phyloP scores from a whole-genome alignment of 2,329 filamentous ascomycete species.

The Setomelanomma holmii region DNA sequence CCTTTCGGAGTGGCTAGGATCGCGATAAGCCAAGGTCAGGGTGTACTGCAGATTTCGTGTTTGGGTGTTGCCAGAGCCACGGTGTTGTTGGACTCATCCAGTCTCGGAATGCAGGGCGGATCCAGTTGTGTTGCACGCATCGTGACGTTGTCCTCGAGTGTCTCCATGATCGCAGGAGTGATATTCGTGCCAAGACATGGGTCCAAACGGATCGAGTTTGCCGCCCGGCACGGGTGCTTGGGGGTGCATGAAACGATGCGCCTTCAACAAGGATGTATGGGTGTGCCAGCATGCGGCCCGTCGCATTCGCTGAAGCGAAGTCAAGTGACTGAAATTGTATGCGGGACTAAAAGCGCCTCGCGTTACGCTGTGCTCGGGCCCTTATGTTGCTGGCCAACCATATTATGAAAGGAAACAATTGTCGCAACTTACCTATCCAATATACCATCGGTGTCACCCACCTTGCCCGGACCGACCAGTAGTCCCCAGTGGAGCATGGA shows the following conservation, averaged over 20 bases:
- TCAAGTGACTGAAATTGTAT: constrained; percentile 69
- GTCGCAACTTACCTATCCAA: constrained; percentile 83
- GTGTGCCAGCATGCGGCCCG: constrained; percentile 46
- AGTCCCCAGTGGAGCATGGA: constrained; percentile 78
- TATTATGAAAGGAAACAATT: constrained; percentile 30
- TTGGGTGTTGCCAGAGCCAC: constrained; percentile 13
- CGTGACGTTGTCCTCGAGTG: constrained; percentile 17
- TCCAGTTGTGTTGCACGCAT: constrained; percentile 20
- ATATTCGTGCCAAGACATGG: constrained; percentile 34
- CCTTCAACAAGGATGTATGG: constrained; percentile 39
- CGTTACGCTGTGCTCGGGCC: constrained; percentile 33
- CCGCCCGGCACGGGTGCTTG: constrained; percentile 46
- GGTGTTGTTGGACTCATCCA: constrained; percentile 9
- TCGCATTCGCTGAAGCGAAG: constrained; percentile 53
- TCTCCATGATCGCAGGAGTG: constrained; percentile 20
- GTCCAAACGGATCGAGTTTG: constrained; percentile 44
- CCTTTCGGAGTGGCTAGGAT: constrained; percentile 30
- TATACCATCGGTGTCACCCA: constrained; percentile 77
- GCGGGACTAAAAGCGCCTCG: constrained; percentile 54
- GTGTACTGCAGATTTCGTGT: constrained; percentile 15
- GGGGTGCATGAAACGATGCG: constrained; percentile 43
- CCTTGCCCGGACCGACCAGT: constrained; percentile 74
- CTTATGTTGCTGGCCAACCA: constrained; percentile 42
- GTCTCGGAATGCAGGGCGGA: not conserved
- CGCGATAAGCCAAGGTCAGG: constrained; percentile 34